Conservation (phyloP, 371 early-diverging fungal genomes). For the Mucor ambiguus region DNA sequence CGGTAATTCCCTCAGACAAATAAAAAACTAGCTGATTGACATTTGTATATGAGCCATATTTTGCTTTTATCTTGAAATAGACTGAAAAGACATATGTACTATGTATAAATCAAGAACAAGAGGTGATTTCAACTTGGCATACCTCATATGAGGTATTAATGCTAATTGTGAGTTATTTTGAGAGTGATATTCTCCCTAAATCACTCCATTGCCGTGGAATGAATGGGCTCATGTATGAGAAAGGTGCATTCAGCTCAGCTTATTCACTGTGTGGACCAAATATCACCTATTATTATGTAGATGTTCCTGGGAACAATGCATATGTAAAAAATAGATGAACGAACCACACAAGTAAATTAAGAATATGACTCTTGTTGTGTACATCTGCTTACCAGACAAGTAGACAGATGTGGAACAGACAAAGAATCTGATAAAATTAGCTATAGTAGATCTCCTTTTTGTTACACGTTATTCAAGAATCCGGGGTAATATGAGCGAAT, state of each 20-base stretch:
- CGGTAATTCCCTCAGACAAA: background rate
- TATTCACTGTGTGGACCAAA: background rate
- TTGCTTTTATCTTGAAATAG: background rate
- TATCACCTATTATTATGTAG: background rate
- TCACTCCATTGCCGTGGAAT: background rate
- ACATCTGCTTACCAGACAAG: background rate
- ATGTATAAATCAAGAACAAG: background rate
- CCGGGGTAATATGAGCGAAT: background rate
- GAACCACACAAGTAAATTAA: background rate
- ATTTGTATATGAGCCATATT: background rate
- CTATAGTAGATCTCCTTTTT: background rate
- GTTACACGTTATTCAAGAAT: background rate
- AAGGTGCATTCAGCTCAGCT: background rate
- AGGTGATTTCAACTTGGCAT: background rate
- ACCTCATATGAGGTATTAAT: slow-evolving; percentile 2
- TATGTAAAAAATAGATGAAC: background rate
- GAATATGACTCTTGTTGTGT: background rate
- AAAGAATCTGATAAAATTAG: slow-evolving; percentile 1
- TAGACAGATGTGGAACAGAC: background rate
- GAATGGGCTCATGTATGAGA: background rate
- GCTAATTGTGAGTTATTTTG: slow-evolving; percentile 5
- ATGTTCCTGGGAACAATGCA: background rate
- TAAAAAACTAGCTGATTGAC: background rate
- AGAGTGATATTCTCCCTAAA: background rate
- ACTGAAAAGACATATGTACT: background rate